phyloP scores from a whole-genome alignment of 768 basidiomycete species.

The Pleurotus eryngii region DNA sequence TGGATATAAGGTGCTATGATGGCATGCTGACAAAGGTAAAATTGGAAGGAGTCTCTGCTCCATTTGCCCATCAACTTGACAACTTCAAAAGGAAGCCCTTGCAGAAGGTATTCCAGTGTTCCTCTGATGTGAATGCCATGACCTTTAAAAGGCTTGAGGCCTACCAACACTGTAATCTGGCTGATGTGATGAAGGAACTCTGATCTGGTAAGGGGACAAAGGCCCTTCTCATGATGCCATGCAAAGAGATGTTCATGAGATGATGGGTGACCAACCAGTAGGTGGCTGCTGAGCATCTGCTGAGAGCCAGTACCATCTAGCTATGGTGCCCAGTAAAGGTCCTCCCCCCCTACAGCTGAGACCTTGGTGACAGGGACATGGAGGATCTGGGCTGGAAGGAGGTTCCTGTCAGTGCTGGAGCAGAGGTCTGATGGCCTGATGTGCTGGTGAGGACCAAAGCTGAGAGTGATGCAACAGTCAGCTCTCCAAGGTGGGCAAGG shows the following conservation, averaged over 20 bases:
- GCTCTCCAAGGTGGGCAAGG: slow-evolving; percentile 30
- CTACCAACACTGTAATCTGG: slow-evolving; percentile 7
- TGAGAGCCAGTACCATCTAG: slow-evolving; percentile 20
- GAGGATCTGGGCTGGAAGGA: slow-evolving; percentile 18
- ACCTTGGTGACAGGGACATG: slow-evolving; percentile 21
- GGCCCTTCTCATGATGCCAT: slow-evolving; percentile 11
- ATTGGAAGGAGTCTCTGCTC: slow-evolving; percentile 28
- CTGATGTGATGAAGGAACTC: slow-evolving; percentile 20
- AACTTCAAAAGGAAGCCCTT: slow-evolving; percentile 32
- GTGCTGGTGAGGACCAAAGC: slow-evolving; percentile 27
- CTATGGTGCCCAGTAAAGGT: slow-evolving; percentile 29
- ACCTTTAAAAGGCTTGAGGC: slow-evolving; percentile 16
- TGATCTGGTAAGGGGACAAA: slow-evolving; percentile 22
- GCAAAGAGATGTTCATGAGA: slow-evolving; percentile 25
- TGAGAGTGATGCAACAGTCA: slow-evolving; percentile 28
- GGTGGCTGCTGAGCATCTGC: slow-evolving; percentile 19
- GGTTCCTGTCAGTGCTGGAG: slow-evolving; percentile 15
- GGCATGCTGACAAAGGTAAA: slow-evolving; percentile 24
- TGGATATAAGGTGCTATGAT: slow-evolving; percentile 28
- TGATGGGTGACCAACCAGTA: slow-evolving; percentile 24
- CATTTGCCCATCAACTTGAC: slow-evolving; percentile 33
- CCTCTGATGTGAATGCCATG: slow-evolving; percentile 28
- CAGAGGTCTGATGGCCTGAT: slow-evolving; percentile 22
- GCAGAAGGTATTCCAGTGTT: slow-evolving; percentile 33
- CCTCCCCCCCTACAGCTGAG: slow-evolving; percentile 20